Evolutionary conservation across 176 grass and related monocot genomes (phyloP).

Genomic region (Cenchrus fungigraminus): DNA sequence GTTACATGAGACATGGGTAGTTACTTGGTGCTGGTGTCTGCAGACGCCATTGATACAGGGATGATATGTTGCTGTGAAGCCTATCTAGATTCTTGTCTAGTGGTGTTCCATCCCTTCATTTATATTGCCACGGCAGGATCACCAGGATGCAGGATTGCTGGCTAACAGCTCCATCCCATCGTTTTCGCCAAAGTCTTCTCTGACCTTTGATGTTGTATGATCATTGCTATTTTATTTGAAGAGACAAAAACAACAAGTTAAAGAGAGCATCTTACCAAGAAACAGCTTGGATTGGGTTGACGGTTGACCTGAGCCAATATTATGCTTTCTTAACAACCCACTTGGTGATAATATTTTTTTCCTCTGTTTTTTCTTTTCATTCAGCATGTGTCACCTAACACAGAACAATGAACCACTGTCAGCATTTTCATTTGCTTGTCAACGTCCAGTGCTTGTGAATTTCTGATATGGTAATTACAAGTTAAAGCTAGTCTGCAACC

Average conservation of each 20-base stretch:
- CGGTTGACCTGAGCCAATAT: neutral
- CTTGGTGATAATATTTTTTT: neutral
- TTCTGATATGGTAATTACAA: neutral
- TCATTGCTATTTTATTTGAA: neutral
- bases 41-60: slow-evolving; percentile 25
- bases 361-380: neutral
- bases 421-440: neutral
- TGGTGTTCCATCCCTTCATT: neutral
- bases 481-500: neutral
- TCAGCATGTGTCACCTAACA: neutral
- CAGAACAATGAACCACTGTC: neutral
- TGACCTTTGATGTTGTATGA: slow-evolving; percentile 1
- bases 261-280: neutral
- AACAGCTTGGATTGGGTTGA: neutral
- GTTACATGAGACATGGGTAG: neutral
- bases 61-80: neutral
- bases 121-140: neutral
- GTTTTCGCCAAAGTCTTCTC: slow-evolving; percentile 9
- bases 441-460: neutral
- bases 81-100: neutral
- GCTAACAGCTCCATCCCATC: slow-evolving; percentile 1
- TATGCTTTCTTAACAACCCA: slow-evolving; percentile 8
- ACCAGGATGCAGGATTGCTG: neutral
- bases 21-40: slow-evolving; percentile 16
- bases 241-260: neutral